Percentiles rank a stretch among this genome's conserved stretches.
Conservation (phyloP, 2,329 filamentous ascomycete species). For the Nothophoma quercina region DNA sequence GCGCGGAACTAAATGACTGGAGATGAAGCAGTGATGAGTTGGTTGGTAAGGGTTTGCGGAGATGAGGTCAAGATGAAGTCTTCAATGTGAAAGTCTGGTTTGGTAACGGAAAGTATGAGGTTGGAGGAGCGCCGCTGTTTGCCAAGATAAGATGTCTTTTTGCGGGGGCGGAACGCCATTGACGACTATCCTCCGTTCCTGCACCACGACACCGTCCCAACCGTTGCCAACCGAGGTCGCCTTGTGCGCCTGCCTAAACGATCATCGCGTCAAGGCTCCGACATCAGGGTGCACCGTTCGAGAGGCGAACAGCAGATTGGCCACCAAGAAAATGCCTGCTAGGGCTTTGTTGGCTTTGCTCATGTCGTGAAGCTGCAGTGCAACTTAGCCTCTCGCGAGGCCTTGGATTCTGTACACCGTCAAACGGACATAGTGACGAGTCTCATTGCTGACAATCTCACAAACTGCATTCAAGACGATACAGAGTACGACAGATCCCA, state of each 20-base stretch:
- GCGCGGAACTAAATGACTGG: background rate
- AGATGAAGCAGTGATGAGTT: background rate
- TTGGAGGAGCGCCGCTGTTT: background rate
- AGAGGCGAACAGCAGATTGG: background rate
- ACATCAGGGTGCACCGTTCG: constrained; percentile 6
- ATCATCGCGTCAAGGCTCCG: constrained; percentile 1
- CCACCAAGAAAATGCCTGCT: background rate
- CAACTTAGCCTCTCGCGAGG: too few relatives aligned
- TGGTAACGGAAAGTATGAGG: background rate
- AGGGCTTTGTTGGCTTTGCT: background rate
- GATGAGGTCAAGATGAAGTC: background rate
- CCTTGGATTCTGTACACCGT: too few relatives aligned
- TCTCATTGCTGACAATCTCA: too few relatives aligned
- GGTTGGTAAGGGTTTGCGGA: background rate
- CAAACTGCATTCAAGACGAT: too few relatives aligned
- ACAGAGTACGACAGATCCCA: too few relatives aligned
- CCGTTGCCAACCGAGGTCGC: constrained; percentile 13
- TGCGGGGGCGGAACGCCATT: constrained; percentile 5
- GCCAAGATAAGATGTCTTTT: background rate
- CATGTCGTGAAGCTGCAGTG: background rate
- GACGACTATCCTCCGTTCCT: background rate
- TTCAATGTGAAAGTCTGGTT: background rate
- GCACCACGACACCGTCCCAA: background rate
- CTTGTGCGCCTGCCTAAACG: constrained; percentile 16
- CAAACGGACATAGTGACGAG: too few relatives aligned